A percentile compares a stretch with the other conserved stretches of the same genome.
Evolutionary conservation across 2,329 filamentous ascomycete genomes (phyloP).

Genomic region (Fusarium vanettenii): DNA sequence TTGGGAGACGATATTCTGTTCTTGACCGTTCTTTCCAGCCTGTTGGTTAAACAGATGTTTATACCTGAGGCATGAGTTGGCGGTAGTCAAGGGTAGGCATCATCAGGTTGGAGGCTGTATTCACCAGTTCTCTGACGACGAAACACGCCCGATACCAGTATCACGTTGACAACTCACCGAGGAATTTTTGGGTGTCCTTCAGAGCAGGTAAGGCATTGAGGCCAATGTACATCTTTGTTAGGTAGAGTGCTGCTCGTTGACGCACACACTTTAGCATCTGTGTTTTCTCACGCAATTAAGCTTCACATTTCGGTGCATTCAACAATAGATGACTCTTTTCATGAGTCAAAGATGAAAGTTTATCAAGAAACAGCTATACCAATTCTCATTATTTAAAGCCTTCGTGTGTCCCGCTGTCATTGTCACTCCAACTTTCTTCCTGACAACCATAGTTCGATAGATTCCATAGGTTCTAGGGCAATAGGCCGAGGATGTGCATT

Average conservation of each 20-base stretch:
- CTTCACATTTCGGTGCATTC: background rate
- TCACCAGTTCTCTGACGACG: background rate
- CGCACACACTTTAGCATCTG: background rate
- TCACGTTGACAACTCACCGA: background rate
- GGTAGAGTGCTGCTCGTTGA: background rate
- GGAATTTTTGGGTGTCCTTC: background rate
- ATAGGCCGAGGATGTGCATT: background rate
- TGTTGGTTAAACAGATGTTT: background rate
- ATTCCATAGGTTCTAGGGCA: background rate
- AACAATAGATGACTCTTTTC: background rate
- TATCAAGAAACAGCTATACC: background rate
- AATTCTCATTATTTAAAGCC: background rate
- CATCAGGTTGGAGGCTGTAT: background rate
- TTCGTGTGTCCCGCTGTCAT: background rate
- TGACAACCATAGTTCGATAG: background rate
- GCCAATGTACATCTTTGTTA: background rate
- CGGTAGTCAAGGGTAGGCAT: background rate
- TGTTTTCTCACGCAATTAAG: background rate
- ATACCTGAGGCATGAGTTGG: background rate
- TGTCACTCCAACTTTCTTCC: background rate
- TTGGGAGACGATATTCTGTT: background rate
- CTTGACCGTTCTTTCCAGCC: background rate
- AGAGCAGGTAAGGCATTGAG: background rate
- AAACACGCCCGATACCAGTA: too few relatives aligned
- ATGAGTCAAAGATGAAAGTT: background rate